Evolutionary conservation across 306 rosid genomes (phyloP).

Genomic region (Fragaria vesca): DNA sequence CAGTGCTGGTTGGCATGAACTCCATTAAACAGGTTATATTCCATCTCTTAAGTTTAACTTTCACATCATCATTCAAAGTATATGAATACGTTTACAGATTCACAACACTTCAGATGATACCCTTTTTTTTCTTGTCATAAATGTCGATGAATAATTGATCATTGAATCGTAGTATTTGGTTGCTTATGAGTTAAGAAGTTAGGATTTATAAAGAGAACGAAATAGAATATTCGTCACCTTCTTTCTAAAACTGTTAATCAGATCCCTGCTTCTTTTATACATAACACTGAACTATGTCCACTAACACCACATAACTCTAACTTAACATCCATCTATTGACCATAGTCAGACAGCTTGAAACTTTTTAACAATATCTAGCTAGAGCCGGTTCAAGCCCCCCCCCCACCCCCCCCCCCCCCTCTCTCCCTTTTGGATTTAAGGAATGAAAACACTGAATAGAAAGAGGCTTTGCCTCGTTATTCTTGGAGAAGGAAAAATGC

Average conservation of each 20-base stretch:
- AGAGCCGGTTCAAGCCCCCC: neutral
- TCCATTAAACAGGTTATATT: slow-evolving; percentile 65
- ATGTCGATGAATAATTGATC: neutral
- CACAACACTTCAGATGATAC: neutral
- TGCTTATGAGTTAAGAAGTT: neutral
- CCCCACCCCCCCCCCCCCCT: too few species aligned
- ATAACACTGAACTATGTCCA: too few species aligned
- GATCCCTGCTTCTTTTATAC: neutral
- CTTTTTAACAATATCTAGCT: neutral
- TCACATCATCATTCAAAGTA: neutral
- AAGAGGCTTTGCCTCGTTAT: neutral
- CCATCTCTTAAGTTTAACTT: neutral
- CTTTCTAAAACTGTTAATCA: neutral
- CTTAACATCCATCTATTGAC: neutral
- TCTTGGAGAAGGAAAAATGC: neutral
- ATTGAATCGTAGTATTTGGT: neutral
- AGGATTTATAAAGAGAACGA: neutral
- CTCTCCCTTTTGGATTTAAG: too few species aligned
- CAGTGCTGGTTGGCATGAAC: slow-evolving; percentile 91
- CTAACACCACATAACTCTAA: neutral
- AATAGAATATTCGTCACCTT: neutral
- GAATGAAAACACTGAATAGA: too few species aligned
- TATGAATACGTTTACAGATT: neutral
- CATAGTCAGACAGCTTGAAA: neutral
- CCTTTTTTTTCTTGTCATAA: neutral